Base-by-base conservation (phyloP, 768 basidiomycete genomes). In the Cystofilobasidium capitatum region DNA sequence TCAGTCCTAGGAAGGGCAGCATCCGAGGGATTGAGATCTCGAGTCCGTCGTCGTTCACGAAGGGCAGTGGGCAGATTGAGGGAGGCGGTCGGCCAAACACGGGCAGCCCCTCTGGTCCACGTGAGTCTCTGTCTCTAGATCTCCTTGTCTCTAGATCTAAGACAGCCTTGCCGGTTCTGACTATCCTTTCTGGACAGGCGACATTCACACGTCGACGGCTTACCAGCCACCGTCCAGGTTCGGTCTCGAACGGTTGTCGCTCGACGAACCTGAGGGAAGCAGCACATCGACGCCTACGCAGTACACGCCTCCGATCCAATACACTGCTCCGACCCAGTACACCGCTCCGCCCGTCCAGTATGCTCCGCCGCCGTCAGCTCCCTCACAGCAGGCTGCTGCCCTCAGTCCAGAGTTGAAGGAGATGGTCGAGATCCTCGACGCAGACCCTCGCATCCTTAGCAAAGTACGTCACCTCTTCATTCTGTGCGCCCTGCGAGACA, bases 361-460 rank as follows among this genome's bases (percentile, higher is more conserved):
- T 16, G 22, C 39, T 13, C 20, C 1, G 29, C n/a, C n/a, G n/a
- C n/a, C n/a, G n/a, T n/a, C n/a, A n/a, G n/a, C n/a, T n/a, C n/a
- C n/a, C n/a, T n/a, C n/a, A n/a, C n/a, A n/a, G n/a, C n/a, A n/a
- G n/a, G n/a, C n/a, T n/a, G n/a, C n/a, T n/a, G n/a, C 37, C 22
- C 31, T 24, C 12, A 44, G 35, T 24, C 17, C 58, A 1, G 40
- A 61, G 37, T 33, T 67, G 58, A 67, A 36, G 29, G 66, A 66
- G 17, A 66, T 66, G 65, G 58, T 66, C 7, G 65, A 51, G 59
- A 59, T 66, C 16, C 45, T 66, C 20, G 47, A 49, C 42, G 65
- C 35, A 24, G 58, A 60, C 13, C 55, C 57, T 29, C 49, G 26
- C 10, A 29, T 58, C 22, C 35, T 58, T 12, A 40, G 20, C 7